These are phyloP conservation scores for Capronia coronata DNA, from an alignment of 2,329 filamentous ascomycete species.

Conservation along the genomic window DNA sequence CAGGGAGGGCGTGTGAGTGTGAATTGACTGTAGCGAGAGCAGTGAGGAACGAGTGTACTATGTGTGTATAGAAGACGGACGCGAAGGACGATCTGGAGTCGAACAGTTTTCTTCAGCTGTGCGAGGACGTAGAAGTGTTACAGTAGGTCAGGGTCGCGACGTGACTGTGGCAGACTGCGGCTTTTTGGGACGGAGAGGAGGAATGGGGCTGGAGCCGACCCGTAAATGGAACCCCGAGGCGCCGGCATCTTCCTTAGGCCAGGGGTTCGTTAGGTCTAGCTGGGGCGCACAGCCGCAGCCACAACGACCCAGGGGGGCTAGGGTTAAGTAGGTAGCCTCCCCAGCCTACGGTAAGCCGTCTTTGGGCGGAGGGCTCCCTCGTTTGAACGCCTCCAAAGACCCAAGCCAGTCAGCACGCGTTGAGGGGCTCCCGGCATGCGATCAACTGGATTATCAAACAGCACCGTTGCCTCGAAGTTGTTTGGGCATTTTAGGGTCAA, in stretches of 20 bases:
- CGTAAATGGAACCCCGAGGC: background rate
- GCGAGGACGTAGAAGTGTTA: no score
- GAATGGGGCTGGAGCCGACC: background rate
- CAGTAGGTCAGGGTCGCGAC: no score
- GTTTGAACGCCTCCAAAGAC: background rate
- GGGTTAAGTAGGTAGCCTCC: no score
- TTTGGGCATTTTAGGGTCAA: background rate
- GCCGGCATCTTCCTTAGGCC: background rate
- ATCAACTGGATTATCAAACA: no score
- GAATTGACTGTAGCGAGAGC: constrained; percentile 1
- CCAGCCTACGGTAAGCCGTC: background rate
- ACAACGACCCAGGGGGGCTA: no score
- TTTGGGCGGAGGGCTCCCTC: no score
- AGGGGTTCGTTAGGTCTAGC: background rate
- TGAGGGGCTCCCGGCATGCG: background rate
- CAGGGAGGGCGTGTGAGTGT: constrained; percentile 3
- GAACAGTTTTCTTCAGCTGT: no score
- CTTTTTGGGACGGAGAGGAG: background rate
- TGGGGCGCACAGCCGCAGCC: background rate
- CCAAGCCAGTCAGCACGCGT: background rate
- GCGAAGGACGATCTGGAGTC: background rate
- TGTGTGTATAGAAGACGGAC: background rate
- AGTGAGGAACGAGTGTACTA: background rate
- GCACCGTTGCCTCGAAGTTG: background rate
- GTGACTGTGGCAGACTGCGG: background rate